Evolutionary conservation across 176 grass and related monocot species (phyloP), one percentile per base, ranked within the genome.

Genomic region (Lolium perenne): DNA sequence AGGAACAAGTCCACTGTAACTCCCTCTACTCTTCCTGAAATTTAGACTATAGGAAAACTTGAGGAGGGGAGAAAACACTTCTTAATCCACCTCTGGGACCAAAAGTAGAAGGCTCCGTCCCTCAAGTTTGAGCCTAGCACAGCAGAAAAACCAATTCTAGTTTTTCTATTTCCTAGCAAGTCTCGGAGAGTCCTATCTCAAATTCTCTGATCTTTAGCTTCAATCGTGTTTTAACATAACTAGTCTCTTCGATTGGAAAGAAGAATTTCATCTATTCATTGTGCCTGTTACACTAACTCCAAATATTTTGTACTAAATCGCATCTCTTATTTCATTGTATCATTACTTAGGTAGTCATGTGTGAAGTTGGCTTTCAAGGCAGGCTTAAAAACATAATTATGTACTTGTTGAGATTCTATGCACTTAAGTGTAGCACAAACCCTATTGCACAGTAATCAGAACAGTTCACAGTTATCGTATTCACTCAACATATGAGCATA

Each of bases 351-450:
- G 40, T 63, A 20, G 0, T 53, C 47, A 77, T 23, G 38, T 9
- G 7, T 11, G 17, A 51, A 14, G 16, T 8, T 62, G 38, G 54
- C 6, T 25, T 74, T 61, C 55, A 76, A 76, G 57, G 23, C 10
- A 65, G 18, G 45, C 17, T 78, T 20, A 13, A 32, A 78, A 11
- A 77, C 60, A 77, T 25, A 10, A 32, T 77, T 65, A 26, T 54
- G 6, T 68, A n/a, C 17, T 20, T 22, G 43, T 25, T 20, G 20
- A 54, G 35, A 38, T 68, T 29, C 63, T 4, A 46, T 79, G n/a
- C 56, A 81, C 46, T 21, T 50, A 38, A 67, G 17, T 32, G 38
- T 81, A 81, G 22, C 23, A 11, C 25, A 81, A 81, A 81, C 22
- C 46, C 12, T 79, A 41, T 67, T 55, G 2, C 3, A 57, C 7